Evolutionary conservation across 306 rosid species (phyloP).

Genomic region (Purshia tridentata): DNA sequence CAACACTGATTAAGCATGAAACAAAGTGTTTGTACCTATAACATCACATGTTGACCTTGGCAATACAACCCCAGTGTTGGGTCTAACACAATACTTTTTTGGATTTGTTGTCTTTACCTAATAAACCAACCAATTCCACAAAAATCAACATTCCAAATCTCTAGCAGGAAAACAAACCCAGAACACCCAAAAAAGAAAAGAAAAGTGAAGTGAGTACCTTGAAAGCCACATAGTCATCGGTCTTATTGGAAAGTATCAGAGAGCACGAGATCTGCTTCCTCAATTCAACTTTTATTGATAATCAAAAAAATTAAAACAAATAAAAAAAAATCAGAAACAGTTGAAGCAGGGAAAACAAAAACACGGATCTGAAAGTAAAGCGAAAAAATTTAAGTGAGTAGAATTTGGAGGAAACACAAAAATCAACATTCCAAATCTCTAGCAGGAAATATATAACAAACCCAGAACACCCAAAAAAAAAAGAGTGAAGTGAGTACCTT

Average conservation of each 20-base stretch:
- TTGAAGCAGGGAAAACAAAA: conserved; percentile 17
- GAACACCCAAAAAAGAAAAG: neutral
- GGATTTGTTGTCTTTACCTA: conserved; percentile 96
- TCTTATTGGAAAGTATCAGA: conserved; percentile 65
- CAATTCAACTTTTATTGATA: conserved; percentile 57
- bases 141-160: conserved; percentile 31
- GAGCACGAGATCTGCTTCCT: conserved; percentile 96
- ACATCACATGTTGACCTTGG: conserved; percentile 86
- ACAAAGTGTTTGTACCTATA: conserved; percentile 43
- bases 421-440: conserved; percentile 24
- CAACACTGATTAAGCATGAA: conserved; percentile 15
- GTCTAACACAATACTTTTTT: conserved; percentile 93
- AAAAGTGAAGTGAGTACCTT: conserved; percentile 48
- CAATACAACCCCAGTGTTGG: conserved; percentile 84
- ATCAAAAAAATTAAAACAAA: conserved; percentile 11
- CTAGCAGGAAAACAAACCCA: conserved; percentile 10
- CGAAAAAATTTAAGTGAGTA: neutral
- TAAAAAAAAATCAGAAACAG: conserved; percentile 31
- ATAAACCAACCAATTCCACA: conserved; percentile 33
- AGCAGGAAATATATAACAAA: conserved; percentile 7
- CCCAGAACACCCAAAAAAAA: neutral
- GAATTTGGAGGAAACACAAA: conserved; percentile 10
- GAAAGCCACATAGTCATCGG: conserved; percentile 70
- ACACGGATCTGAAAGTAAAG: conserved; percentile 31
- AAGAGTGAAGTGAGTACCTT: conserved; percentile 49